A percentile compares a stretch with the other conserved stretches of the same genome.
These are phyloP conservation scores for Talaromyces pinophilus DNA, from an alignment of 2,329 filamentous ascomycete genomes.

Conservation along the genomic window DNA sequence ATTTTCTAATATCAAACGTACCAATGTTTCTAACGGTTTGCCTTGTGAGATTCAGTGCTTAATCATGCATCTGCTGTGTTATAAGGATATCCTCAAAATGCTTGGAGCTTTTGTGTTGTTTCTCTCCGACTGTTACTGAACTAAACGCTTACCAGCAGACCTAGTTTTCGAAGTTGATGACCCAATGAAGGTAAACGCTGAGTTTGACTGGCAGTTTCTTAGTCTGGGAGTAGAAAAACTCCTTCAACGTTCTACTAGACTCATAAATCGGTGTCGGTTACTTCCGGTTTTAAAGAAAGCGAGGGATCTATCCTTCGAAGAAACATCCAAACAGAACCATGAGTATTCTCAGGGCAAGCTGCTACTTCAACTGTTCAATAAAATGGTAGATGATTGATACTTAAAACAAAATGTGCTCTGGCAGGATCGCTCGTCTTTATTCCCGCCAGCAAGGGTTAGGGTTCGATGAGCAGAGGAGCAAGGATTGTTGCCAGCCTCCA, in stretches of 20 bases:
- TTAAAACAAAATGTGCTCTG: not conserved
- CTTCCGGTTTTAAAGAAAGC: slow-evolving; percentile 14
- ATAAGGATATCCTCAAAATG: slow-evolving; percentile 11
- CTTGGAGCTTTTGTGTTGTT: slow-evolving; percentile 18
- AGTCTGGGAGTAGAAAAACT: slow-evolving; percentile 19
- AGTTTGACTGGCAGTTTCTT: slow-evolving; percentile 19
- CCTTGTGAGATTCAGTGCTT: slow-evolving; percentile 31
- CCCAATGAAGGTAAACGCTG: not conserved
- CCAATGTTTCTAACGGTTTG: slow-evolving; percentile 23
- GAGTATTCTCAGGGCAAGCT: too few species aligned
- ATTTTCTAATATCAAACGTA: slow-evolving; percentile 8
- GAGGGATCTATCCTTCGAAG: slow-evolving; percentile 9
- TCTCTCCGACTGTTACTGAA: slow-evolving; percentile 14
- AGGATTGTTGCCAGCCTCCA: not conserved
- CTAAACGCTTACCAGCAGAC: slow-evolving; percentile 11
- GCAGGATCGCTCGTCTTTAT: not conserved
- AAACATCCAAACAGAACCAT: not conserved
- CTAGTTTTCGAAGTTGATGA: slow-evolving; percentile 1
- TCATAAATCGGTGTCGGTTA: slow-evolving; percentile 18
- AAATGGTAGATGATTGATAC: not conserved
- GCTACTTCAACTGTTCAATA: not conserved
- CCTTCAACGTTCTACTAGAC: not conserved
- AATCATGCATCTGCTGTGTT: slow-evolving; percentile 15
- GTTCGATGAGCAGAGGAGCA: not conserved
- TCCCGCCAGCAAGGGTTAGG: not conserved